Conservation (phyloP, 176 grass and related monocot species). For the Bolboschoenus planiculmis region DNA sequence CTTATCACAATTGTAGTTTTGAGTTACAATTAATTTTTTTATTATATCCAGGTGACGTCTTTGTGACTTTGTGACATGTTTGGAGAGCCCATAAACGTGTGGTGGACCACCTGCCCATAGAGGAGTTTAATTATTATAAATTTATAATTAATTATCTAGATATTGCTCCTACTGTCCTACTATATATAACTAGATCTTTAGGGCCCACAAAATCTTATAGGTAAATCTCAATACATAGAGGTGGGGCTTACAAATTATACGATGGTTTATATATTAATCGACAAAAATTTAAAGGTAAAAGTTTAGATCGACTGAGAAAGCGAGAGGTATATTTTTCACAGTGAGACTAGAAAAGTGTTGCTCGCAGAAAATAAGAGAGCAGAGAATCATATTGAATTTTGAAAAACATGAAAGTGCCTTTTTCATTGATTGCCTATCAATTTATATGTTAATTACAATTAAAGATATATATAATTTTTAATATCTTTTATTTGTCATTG, state of each 20-base stretch:
- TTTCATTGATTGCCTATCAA: too few relatives aligned
- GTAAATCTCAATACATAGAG: neutral
- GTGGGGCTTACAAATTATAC: neutral
- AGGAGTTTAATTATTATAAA: neutral
- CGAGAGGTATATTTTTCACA: too few relatives aligned
- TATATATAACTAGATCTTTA: neutral
- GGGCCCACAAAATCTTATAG: neutral
- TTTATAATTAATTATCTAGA: neutral
- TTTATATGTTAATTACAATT: too few relatives aligned
- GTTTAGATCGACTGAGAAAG: too few relatives aligned
- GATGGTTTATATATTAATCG: neutral
- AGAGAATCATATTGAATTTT: too few relatives aligned
- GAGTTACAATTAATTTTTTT: too few relatives aligned
- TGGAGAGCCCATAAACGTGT: neutral
- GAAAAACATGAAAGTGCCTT: too few relatives aligned
- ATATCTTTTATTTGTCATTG: too few relatives aligned
- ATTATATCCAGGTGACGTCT: neutral
- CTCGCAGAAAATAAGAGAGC: too few relatives aligned
- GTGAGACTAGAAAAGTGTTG: too few relatives aligned
- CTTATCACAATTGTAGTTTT: too few relatives aligned
- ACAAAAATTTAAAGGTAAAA: neutral
- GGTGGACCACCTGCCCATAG: neutral
- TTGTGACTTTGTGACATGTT: neutral
- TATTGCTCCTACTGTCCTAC: neutral
- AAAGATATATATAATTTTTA: too few relatives aligned